Evolutionary conservation across 768 basidiomycete species (phyloP).

Genomic region (Suillus placidus): DNA sequence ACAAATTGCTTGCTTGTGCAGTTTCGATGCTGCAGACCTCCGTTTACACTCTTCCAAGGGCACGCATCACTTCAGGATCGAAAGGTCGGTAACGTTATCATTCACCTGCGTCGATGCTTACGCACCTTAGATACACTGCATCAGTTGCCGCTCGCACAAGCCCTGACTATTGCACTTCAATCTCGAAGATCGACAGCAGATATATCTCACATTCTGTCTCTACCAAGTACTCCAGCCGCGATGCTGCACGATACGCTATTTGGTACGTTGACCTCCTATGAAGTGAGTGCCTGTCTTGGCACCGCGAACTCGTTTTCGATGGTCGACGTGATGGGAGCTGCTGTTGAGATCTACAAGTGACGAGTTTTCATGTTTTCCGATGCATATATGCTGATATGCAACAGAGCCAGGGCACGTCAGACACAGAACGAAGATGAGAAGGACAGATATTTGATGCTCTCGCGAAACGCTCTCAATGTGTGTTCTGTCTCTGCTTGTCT

Average conservation of each 20-base stretch:
- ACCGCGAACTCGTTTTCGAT: slow-evolving; percentile 41
- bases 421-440: slow-evolving; percentile 38
- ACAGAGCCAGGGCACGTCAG: slow-evolving; percentile 37
- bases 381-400: slow-evolving; percentile 12
- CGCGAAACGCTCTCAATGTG: slow-evolving; percentile 66
- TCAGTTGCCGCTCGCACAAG: slow-evolving; percentile 26
- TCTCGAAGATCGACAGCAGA: slow-evolving; percentile 59
- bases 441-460: slow-evolving; percentile 47
- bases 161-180: slow-evolving; percentile 46
- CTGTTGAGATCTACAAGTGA: slow-evolving; percentile 41
- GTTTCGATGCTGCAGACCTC: slow-evolving; percentile 47
- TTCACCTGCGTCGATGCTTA: slow-evolving; percentile 16
- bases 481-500: slow-evolving; percentile 63
- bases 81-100: slow-evolving; percentile 20
- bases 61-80: slow-evolving; percentile 17
- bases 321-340: slow-evolving; percentile 55
- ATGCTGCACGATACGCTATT: slow-evolving; percentile 51
- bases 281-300: slow-evolving; percentile 42
- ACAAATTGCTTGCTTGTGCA: slow-evolving; percentile 56
- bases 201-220: slow-evolving; percentile 56
- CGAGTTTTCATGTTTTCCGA: slow-evolving; percentile 5
- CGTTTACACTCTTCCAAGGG: slow-evolving; percentile 49
- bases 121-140: slow-evolving; percentile 33
- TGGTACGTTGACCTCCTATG: slow-evolving; percentile 49
- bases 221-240: slow-evolving; percentile 41